phyloP scores from a whole-genome alignment of 202 grass and related monocot genomes.

The Bolboschoenoplectus hybrid region DNA sequence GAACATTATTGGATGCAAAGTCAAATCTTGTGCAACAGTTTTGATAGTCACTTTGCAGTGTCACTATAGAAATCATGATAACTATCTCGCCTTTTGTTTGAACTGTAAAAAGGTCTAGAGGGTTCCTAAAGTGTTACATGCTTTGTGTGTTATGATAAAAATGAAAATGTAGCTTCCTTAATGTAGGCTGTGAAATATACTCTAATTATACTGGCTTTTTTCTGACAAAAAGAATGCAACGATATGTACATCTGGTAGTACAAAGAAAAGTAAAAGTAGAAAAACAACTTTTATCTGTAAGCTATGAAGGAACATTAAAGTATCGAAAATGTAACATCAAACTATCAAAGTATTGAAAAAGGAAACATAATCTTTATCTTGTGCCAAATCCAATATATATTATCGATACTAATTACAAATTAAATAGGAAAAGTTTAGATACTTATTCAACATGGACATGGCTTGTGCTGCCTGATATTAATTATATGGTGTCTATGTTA shows the following conservation, averaged over 20 bases:
- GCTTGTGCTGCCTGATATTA: too few species aligned
- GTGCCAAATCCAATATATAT: neutral
- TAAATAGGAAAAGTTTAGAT: neutral
- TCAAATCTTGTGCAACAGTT: conserved; percentile 32
- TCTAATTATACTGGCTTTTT: conserved; percentile 23
- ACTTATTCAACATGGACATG: too few species aligned
- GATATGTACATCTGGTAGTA: conserved; percentile 16
- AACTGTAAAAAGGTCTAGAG: conserved; percentile 5
- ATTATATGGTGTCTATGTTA: neutral
- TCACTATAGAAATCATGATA: conserved; percentile 30
- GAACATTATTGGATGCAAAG: conserved; percentile 21
- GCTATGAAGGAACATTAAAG: neutral
- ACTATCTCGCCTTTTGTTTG: neutral
- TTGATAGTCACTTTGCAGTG: conserved; percentile 24
- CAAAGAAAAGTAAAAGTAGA: conserved; percentile 26
- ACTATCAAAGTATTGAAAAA: neutral
- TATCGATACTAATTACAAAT: neutral
- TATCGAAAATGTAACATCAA: neutral
- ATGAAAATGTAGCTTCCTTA: neutral
- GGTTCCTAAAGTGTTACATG: conserved; percentile 13
- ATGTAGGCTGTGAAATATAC: neutral
- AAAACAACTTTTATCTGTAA: conserved; percentile 6
- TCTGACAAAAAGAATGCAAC: conserved; percentile 22
- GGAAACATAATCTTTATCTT: neutral
- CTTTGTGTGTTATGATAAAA: conserved; percentile 19